phyloP scores from a whole-genome alignment of 1,139 yeast genomes.

The Geotrichum citri-aurantii region DNA sequence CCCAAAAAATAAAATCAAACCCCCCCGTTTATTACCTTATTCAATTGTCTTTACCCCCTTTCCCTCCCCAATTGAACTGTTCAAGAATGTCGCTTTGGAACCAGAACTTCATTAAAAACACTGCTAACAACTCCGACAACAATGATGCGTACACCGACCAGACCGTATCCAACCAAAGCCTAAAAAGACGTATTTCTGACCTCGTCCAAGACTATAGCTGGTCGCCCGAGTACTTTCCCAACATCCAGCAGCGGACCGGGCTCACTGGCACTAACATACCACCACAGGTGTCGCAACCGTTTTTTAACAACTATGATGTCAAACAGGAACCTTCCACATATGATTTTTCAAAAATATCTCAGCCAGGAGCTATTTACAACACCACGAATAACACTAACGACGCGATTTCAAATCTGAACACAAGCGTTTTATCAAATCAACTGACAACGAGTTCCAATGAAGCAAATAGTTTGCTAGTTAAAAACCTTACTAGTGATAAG shows the following conservation, averaged over 20 bases:
- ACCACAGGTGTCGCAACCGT: neutral
- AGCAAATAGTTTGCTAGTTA: constrained; percentile 7
- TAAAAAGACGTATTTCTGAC: constrained; percentile 11
- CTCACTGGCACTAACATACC: neutral
- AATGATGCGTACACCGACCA: neutral
- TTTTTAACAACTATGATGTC: neutral
- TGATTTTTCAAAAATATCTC: neutral
- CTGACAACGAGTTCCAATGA: neutral
- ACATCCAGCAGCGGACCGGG: neutral
- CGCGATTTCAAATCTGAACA: constrained; percentile 14
- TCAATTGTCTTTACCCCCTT: too few relatives aligned
- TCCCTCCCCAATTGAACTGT: neutral
- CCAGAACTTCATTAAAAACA: neutral
- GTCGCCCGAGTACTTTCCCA: constrained; percentile 14
- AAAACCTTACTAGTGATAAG: constrained; percentile 20
- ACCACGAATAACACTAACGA: neutral
- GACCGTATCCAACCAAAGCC: neutral
- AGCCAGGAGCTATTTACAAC: neutral
- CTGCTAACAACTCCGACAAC: neutral
- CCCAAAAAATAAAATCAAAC: neutral
- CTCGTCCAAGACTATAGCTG: constrained; percentile 13
- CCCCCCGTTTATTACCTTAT: too few relatives aligned
- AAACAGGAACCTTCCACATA: neutral
- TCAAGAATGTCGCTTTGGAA: neutral
- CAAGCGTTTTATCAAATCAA: constrained; percentile 9